Evolutionary conservation across 2,329 filamentous ascomycete species (phyloP).

Genomic region (Alternaria viburni): DNA sequence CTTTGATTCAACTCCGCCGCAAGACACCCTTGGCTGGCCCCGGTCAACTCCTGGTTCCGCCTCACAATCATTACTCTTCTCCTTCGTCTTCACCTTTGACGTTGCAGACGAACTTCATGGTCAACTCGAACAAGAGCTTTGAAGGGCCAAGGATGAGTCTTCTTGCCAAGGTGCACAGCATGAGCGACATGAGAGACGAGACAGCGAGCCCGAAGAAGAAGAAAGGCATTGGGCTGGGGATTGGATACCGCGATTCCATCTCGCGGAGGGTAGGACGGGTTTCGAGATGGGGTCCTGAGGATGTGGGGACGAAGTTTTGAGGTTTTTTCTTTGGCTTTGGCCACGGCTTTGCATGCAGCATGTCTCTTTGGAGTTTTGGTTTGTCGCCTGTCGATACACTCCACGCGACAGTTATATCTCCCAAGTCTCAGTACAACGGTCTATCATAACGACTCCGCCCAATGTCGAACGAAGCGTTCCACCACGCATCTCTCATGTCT

Average conservation of each 20-base stretch:
- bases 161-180: conserved; percentile 12
- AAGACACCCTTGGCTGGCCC: conserved; percentile 27
- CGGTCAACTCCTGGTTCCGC: conserved; percentile 18
- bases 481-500: neutral
- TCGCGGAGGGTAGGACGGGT: neutral
- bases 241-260: conserved; percentile 1
- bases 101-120: conserved; percentile 24
- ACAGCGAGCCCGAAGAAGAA: neutral
- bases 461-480: neutral
- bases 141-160: conserved; percentile 24
- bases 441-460: neutral
- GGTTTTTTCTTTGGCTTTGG: neutral
- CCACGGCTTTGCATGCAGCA: neutral
- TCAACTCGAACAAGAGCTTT: conserved; percentile 20
- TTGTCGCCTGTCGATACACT: neutral
- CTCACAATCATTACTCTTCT: conserved; percentile 19
- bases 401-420: neutral
- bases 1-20: conserved; percentile 18
- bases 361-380: neutral
- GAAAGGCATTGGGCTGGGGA: neutral
- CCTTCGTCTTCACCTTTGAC: conserved; percentile 17
- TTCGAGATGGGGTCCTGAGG: neutral
- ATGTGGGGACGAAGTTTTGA: neutral
- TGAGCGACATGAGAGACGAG: conserved; percentile 16
- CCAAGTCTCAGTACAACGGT: neutral